These are phyloP conservation scores for Anthoceros angustus DNA, from an alignment of 225 moss, liverwort and hornwort species.

Conservation along the genomic window DNA sequence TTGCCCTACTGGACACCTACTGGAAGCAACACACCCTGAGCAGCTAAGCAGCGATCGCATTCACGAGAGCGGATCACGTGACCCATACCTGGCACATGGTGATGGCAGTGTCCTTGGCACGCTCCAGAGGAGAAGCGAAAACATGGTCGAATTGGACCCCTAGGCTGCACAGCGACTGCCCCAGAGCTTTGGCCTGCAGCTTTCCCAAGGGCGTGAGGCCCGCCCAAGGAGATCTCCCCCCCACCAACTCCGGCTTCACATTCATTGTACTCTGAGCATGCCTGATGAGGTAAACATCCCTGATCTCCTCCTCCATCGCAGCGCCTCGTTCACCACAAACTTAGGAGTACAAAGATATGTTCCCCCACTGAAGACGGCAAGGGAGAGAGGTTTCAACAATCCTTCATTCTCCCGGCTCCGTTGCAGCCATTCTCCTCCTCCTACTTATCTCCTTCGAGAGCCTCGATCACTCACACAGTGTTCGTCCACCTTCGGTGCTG, in stretches of 20 bases:
- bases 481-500: too few species aligned
- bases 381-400: too few species aligned
- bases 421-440: background rate
- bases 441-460: background rate
- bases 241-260: constrained; percentile 32
- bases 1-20: constrained; percentile 7
- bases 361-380: too few species aligned
- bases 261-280: constrained; percentile 59
- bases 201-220: constrained; percentile 39
- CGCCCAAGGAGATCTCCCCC: constrained; percentile 38
- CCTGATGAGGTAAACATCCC: constrained; percentile 53
- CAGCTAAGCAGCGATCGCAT: background rate
- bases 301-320: constrained; percentile 14
- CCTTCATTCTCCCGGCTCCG: background rate
- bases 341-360: too few species aligned
- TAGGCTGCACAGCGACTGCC: constrained; percentile 27
- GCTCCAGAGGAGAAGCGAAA: constrained; percentile 47
- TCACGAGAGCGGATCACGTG: background rate
- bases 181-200: constrained; percentile 49
- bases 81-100: constrained; percentile 38
- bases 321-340: background rate
- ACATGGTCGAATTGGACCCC: constrained; percentile 48
- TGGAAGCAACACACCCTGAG: background rate
- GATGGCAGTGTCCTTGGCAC: constrained; percentile 60
- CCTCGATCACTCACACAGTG: too few species aligned